Evolutionary conservation across 257 asterid species (phyloP), one percentile per base, ranked within the genome.

Genomic region (Voacanga thouarsii): DNA sequence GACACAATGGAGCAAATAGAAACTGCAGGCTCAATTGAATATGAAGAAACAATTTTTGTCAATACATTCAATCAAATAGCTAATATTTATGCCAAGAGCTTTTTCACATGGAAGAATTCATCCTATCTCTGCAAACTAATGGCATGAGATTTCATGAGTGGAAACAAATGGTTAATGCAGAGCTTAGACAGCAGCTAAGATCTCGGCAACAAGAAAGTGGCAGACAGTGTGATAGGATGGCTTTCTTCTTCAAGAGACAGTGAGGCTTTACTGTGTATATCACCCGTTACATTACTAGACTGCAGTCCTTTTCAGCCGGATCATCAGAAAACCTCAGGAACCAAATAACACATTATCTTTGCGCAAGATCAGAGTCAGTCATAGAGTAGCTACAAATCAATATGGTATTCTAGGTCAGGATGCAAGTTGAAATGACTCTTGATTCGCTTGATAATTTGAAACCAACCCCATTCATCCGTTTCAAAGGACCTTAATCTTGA

Each of bases 81-180:
- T 47, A 51, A 53, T 37, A n/a, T n/a, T n/a, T n/a, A n/a, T 49
- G 78, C 74, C 49, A 63, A 78, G 12, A 28, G n/a, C 23, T 39
- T 59, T 45, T 50, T 59, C 30, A 28, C 72, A 55, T 59, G 4
- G 33, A 43, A 71, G 10, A 23, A 24, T 15, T 67, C 66, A 61
- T 59, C 71, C 65, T 23, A 55, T 47, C 41, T 45, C 24, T 26
- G 64, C 70, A 78, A 59, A 70, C 55, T 70, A 64, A 47, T n/a
- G n/a, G 49, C 72, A 74, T 74, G 43, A 41, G 11, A 28, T 30
- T 26, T 12, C 68, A 61, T 24, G 68, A 61, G 68, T 39, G 41
- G 10, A 19, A 56, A 7, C 8, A 18, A 56, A 55, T 26, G 5
- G 6, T 60, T 37, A 24, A 61, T 28, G 28, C 21, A 26, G 6